phyloP scores from a whole-genome alignment of 2,329 filamentous ascomycete genomes.

The Verticillium nonalfalfae region DNA sequence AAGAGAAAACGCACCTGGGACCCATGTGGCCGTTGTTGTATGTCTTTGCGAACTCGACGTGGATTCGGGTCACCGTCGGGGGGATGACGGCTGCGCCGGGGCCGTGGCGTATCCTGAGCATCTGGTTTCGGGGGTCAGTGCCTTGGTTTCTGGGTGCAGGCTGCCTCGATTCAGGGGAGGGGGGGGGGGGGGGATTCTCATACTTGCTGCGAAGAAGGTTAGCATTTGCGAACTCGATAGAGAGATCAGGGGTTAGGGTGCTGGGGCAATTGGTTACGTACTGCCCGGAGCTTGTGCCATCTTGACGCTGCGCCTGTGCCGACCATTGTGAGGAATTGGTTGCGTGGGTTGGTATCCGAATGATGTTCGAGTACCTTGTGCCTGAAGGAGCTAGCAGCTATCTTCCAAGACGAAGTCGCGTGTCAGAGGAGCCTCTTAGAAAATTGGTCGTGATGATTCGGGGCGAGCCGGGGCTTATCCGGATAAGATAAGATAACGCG shows the following conservation, averaged over 20 bases:
- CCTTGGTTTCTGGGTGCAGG: not conserved
- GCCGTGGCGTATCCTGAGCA: slow-evolving; percentile 70
- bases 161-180: not conserved
- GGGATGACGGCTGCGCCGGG: slow-evolving; percentile 80
- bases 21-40: slow-evolving; percentile 65
- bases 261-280: slow-evolving; percentile 33
- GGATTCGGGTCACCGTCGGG: slow-evolving; percentile 66
- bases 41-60: slow-evolving; percentile 62
- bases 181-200: too few relatives aligned
- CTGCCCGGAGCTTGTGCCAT: slow-evolving; percentile 67
- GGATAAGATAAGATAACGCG: slow-evolving; percentile 4
- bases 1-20: slow-evolving; percentile 49
- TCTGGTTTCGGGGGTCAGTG: slow-evolving; percentile 35
- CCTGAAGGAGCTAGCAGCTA: not conserved
- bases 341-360: not conserved
- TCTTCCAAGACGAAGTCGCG: slow-evolving; percentile 5
- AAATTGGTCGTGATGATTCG: slow-evolving; percentile 7
- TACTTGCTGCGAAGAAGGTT: slow-evolving; percentile 11
- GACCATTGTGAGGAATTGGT: slow-evolving; percentile 34
- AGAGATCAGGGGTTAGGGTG: not conserved
- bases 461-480: slow-evolving; percentile 8
- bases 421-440: slow-evolving; percentile 4
- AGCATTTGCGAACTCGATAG: slow-evolving; percentile 1
- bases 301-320: slow-evolving; percentile 32
- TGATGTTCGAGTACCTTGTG: not conserved